These are phyloP conservation scores for Aphanomyces invadans DNA, from an alignment of 352 stramenopile species.

Conservation along the genomic window DNA sequence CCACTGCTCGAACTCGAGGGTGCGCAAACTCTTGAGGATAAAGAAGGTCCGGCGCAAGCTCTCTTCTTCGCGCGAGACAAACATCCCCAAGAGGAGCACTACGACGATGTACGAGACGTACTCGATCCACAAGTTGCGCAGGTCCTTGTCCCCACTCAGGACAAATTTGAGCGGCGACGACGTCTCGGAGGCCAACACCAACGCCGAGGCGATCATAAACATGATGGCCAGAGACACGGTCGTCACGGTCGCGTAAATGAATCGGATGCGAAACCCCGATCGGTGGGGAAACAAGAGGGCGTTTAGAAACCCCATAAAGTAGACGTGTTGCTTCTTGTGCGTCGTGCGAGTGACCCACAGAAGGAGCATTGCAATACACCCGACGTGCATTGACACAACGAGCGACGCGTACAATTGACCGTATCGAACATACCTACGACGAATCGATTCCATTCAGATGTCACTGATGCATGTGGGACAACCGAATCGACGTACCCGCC, in stretches of 20 bases:
- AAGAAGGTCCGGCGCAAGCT: constrained; percentile 68
- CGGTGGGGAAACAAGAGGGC: constrained; percentile 72
- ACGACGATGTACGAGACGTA: constrained; percentile 62
- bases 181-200: constrained; percentile 34
- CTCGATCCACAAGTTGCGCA: constrained; percentile 44
- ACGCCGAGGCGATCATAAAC: constrained; percentile 52
- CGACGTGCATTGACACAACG: constrained; percentile 60
- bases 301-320: constrained; percentile 81
- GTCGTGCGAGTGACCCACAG: constrained; percentile 34
- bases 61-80: constrained; percentile 79
- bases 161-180: constrained; percentile 11
- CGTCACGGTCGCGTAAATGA: constrained; percentile 73
- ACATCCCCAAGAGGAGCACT: constrained; percentile 71
- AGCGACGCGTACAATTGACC: constrained; percentile 65
- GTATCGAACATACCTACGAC: constrained; percentile 38
- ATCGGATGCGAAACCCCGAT: constrained; percentile 71
- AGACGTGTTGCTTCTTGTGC: constrained; percentile 52
- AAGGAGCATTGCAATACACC: constrained; percentile 62
- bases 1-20: constrained; percentile 73
- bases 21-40: constrained; percentile 72
- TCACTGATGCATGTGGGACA: neutral
- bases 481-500: constrained; percentile 36
- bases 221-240: constrained; percentile 45
- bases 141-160: constrained; percentile 16
- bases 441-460: no score